These are phyloP conservation scores for Verbena officinalis DNA, from an alignment of 257 asterid species.

Conservation along the genomic window DNA sequence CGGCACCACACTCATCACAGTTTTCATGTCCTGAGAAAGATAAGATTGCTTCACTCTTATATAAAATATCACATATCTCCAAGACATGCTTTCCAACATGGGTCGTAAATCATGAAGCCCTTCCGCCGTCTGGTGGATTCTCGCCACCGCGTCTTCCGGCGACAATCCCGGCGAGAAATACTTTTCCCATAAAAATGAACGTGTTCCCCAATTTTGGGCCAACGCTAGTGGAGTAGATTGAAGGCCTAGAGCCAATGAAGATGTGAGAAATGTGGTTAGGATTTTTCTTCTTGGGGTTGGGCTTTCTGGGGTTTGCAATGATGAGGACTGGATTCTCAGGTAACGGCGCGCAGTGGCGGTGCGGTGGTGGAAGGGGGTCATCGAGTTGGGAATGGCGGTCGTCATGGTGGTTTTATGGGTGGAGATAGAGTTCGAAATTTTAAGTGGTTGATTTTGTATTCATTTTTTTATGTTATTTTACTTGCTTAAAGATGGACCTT, in stretches of 20 bases:
- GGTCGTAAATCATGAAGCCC: conserved; percentile 69
- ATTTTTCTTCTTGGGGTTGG: conserved; percentile 37
- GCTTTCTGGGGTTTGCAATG: conserved; percentile 19
- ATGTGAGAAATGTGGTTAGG: conserved; percentile 44
- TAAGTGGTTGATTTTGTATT: not conserved
- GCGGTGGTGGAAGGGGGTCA: conserved; percentile 47
- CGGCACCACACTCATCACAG: conserved; percentile 63
- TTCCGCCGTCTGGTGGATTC: conserved; percentile 69
- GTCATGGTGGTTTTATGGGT: conserved; percentile 38
- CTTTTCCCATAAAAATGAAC: conserved; percentile 53
- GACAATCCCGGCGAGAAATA: conserved; percentile 62
- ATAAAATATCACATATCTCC: conserved; percentile 79
- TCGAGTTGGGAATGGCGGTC: conserved; percentile 50
- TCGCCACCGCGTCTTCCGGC: conserved; percentile 65
- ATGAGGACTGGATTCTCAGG: conserved; percentile 41
- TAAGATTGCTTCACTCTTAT: conserved; percentile 65
- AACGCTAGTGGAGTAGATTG: conserved; percentile 45
- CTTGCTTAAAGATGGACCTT: conserved; percentile 44
- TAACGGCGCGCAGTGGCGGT: conserved; percentile 31
- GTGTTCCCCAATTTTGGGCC: conserved; percentile 77
- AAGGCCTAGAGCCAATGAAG: conserved; percentile 46
- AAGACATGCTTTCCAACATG: conserved; percentile 79
- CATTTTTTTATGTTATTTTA: not conserved
- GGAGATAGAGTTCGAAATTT: conserved; percentile 10
- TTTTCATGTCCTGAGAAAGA: conserved; percentile 52